Evolutionary conservation across 768 basidiomycete species (phyloP).

Genomic region (Russula vinacea): DNA sequence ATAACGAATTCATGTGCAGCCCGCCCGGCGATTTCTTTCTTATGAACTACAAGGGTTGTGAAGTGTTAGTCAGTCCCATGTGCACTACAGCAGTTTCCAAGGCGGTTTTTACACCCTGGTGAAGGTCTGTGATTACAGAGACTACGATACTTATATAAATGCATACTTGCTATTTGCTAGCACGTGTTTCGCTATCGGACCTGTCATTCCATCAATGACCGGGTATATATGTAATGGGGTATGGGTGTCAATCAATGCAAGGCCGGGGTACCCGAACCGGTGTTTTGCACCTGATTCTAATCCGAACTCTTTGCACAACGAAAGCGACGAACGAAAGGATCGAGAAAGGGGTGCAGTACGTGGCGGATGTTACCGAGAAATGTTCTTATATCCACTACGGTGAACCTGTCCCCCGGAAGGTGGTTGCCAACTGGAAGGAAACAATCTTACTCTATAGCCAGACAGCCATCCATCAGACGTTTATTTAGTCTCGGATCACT

Average conservation of each 20-base stretch:
- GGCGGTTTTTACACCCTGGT: no score
- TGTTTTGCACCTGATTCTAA: background rate
- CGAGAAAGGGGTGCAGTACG: background rate
- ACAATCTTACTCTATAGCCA: background rate
- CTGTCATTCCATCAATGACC: no score
- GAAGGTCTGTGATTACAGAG: no score
- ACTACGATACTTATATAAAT: no score
- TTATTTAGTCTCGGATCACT: background rate
- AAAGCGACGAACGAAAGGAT: background rate
- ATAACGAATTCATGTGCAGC: background rate
- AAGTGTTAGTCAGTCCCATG: background rate
- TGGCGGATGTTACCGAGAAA: background rate
- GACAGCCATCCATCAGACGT: background rate
- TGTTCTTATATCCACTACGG: background rate
- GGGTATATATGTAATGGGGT: no score
- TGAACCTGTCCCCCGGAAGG: background rate
- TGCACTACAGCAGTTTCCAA: no score
- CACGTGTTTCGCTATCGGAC: constrained; percentile 20
- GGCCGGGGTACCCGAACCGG: no score
- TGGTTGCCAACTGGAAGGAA: background rate
- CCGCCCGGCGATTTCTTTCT: background rate
- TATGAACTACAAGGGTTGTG: background rate
- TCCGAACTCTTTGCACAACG: background rate
- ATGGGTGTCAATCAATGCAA: no score
- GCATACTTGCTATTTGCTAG: constrained; percentile 5